Conservation (phyloP, 2,329 filamentous ascomycete species). For the Cladosporium sp. region DNA sequence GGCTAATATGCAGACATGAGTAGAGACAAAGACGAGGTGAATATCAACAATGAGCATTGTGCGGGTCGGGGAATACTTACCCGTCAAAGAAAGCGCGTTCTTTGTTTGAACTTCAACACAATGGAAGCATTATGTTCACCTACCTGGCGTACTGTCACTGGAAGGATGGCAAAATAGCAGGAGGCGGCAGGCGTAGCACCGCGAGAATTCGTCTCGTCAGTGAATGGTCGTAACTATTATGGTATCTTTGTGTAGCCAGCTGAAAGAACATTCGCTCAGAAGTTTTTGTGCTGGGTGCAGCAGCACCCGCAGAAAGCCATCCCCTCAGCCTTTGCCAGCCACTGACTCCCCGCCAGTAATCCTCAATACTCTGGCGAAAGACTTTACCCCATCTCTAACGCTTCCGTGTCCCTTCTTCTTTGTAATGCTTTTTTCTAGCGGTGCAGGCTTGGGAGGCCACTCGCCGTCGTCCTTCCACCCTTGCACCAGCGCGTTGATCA, state of each 20-base stretch:
- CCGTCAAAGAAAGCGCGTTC: not conserved
- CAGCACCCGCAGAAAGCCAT: not conserved
- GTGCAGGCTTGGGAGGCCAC: constrained; percentile 67
- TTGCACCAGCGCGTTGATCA: constrained; percentile 72
- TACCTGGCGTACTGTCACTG: not conserved
- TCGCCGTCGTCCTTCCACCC: constrained; percentile 92
- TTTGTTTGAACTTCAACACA: not conserved
- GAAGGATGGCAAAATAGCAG: too few relatives aligned
- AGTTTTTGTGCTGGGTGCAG: too few relatives aligned
- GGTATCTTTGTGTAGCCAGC: too few relatives aligned
- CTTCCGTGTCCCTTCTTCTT: constrained; percentile 27
- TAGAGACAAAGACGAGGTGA: not conserved
- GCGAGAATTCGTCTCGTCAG: too few relatives aligned
- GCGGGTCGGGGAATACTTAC: not conserved
- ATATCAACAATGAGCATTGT: not conserved
- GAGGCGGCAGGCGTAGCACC: too few relatives aligned
- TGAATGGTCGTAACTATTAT: too few relatives aligned
- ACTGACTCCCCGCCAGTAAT: constrained; percentile 18
- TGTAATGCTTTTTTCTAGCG: constrained; percentile 40
- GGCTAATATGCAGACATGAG: not conserved
- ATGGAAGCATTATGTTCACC: not conserved
- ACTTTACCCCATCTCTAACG: constrained; percentile 39
- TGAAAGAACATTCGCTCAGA: too few relatives aligned
- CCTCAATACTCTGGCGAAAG: constrained; percentile 38
- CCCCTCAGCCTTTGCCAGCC: not conserved